Base-by-base conservation (phyloP, 2,329 filamentous ascomycete species). In the Pseudocercospora macadamiae region DNA sequence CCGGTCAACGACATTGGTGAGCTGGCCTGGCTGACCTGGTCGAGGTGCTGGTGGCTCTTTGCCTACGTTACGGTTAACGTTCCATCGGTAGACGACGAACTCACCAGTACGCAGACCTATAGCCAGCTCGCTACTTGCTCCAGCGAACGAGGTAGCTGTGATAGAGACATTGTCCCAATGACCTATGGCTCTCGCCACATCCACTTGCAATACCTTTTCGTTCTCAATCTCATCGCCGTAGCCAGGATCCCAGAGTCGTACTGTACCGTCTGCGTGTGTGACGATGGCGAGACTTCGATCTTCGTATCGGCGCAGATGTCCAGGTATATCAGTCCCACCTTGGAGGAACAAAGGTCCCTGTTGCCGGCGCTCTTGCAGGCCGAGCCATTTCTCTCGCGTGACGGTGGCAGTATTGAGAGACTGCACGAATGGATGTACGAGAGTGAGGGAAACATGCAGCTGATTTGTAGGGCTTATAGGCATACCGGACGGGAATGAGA, bases 191-290 rank as follows among this genome's bases (percentile, higher is more conserved):
- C 91, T 84, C 5, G 90, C 89, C 34, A 97, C 80, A 69, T 99
- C 93, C 4, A 96, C 86, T 76, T 99, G 93, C 21, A 97, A 78
- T 54, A 91, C 82, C 3, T 82, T 80, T 10, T 86, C 82, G 68
- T 97, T 97, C 74, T 99, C 95, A 51, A 99, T 89, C 69, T 97
- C 91, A 70, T 99, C 95, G 12, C 86, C 90, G 69, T 96, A 90
- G 0, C 95, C 95, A 18, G 89, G 86, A 74, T 99, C 95, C 92
- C 93, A 99, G 5, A 97, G 80, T 28, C 93, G 83, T n/a, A 99
- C 81, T 0, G 90, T 96, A 54, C 93, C 91, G 74, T 99, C 95
- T 2, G 89, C 91, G 73, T 99, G 93, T 0, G 91, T 89, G 3
- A 90, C 91, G 61, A 93, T 89, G 5, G 96, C 83, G 44, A 97